phyloP scores from a whole-genome alignment of 176 grass and related monocot genomes.

The Musa beccarii region DNA sequence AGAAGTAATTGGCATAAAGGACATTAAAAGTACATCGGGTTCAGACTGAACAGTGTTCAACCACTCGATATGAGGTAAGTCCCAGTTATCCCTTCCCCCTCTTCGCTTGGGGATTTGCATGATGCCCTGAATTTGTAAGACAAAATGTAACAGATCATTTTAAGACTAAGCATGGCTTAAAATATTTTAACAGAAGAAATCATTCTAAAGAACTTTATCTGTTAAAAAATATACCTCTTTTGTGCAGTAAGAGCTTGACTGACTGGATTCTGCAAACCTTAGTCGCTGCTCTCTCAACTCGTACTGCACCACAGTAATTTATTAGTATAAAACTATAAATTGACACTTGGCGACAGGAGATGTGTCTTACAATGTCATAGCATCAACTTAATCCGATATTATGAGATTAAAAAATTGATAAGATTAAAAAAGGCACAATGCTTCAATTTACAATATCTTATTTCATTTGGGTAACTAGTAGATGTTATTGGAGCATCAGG shows the following conservation, averaged over 20 bases:
- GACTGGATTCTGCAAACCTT: constrained; percentile 58
- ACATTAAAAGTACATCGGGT: constrained; percentile 91
- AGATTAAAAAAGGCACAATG: not conserved
- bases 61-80: constrained; percentile 68
- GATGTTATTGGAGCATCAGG: no score
- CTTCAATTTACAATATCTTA: no score
- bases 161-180: not conserved
- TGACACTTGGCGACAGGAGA: no score
- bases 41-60: constrained; percentile 61
- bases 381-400: not conserved
- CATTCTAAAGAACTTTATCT: not conserved
- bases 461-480: no score
- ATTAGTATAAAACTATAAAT: not conserved
- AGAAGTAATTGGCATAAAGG: constrained; percentile 96
- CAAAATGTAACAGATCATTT: constrained; percentile 13
- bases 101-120: constrained; percentile 64
- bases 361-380: not conserved
- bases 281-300: constrained; percentile 63
- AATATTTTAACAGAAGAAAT: not conserved
- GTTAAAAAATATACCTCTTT: constrained; percentile 42
- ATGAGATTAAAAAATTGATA: not conserved
- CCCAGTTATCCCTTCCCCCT: constrained; percentile 78
- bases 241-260: constrained; percentile 49
- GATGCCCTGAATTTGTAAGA: constrained; percentile 44
- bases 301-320: constrained; percentile 27